These are phyloP conservation scores for Cladosporium sp. DNA, from an alignment of 2,329 filamentous ascomycete genomes.

Conservation along the genomic window DNA sequence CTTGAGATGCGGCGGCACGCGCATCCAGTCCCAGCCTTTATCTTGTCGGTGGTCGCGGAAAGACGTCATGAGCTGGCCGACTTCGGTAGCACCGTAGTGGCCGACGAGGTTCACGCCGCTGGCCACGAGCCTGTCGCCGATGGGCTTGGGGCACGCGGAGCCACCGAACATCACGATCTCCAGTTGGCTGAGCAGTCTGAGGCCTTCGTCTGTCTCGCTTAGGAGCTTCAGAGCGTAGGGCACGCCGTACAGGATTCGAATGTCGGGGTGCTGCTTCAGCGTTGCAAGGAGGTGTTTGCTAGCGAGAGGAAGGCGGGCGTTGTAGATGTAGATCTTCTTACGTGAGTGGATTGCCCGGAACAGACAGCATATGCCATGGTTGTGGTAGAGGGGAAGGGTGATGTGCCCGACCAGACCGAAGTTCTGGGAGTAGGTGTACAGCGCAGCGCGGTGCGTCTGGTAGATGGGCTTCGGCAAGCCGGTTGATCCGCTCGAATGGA, in stretches of 20 bases:
- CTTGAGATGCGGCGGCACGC: slow-evolving; percentile 24
- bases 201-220: slow-evolving; percentile 49
- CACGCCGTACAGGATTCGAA: slow-evolving; percentile 54
- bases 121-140: slow-evolving; percentile 20
- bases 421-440: slow-evolving; percentile 41
- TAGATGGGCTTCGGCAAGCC: slow-evolving; percentile 57
- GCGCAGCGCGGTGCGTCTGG: slow-evolving; percentile 44
- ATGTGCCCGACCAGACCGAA: slow-evolving; percentile 44
- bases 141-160: slow-evolving; percentile 20
- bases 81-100: slow-evolving; percentile 46
- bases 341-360: slow-evolving; percentile 46
- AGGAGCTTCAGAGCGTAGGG: slow-evolving; percentile 58
- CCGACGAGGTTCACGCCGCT: slow-evolving; percentile 19
- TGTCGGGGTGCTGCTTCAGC: slow-evolving; percentile 16
- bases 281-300: slow-evolving; percentile 19
- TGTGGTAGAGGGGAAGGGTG: slow-evolving; percentile 52
- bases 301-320: slow-evolving; percentile 48
- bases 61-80: slow-evolving; percentile 54
- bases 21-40: slow-evolving; percentile 53
- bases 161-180: slow-evolving; percentile 22
- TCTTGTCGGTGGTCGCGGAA: slow-evolving; percentile 43
- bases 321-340: slow-evolving; percentile 48
- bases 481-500: slow-evolving; percentile 50
- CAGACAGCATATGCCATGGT: slow-evolving; percentile 49
- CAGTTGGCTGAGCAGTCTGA: slow-evolving; percentile 12